A percentile compares a stretch with the other conserved stretches of the same genome.
These are phyloP conservation scores for Dendrobium nobile DNA, from an alignment of 106 monocot genomes.

Conservation along the genomic window DNA sequence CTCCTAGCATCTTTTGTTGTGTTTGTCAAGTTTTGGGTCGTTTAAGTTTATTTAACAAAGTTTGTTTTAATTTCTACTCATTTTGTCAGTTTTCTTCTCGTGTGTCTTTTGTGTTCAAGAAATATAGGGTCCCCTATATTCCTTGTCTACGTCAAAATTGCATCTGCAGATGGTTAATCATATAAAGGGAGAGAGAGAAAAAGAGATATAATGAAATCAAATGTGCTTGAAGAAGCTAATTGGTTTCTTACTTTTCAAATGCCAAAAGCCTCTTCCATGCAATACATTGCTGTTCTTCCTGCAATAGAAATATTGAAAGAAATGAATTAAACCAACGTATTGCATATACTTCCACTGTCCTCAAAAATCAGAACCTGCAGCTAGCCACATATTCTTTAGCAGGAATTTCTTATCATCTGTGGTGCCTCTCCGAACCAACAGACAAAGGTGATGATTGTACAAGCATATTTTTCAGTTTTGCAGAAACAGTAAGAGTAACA, in stretches of 20 bases:
- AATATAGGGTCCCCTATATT: no score
- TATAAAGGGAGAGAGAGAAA: no score
- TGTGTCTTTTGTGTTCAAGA: no score
- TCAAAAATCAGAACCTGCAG: background rate
- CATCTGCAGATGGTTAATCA: background rate
- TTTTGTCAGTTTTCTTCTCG: no score
- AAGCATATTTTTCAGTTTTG: background rate
- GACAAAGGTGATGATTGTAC: background rate
- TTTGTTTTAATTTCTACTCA: no score
- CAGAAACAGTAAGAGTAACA: background rate
- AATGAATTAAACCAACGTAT: background rate
- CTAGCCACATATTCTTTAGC: background rate
- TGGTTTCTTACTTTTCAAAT: conserved; percentile 84
- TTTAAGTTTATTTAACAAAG: no score
- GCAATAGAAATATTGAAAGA: conserved; percentile 13
- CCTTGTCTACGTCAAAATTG: no score
- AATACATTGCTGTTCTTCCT: conserved; percentile 91
- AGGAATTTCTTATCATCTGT: background rate
- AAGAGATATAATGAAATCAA: background rate
- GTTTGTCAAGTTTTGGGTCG: no score
- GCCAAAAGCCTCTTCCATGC: conserved; percentile 84
- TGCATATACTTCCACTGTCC: background rate
- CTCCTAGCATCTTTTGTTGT: no score
- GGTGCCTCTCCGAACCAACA: background rate
- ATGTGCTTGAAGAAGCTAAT: conserved; percentile 1